Evolutionary conservation across 257 asterid species (phyloP).

Genomic region (Echites panduratus): DNA sequence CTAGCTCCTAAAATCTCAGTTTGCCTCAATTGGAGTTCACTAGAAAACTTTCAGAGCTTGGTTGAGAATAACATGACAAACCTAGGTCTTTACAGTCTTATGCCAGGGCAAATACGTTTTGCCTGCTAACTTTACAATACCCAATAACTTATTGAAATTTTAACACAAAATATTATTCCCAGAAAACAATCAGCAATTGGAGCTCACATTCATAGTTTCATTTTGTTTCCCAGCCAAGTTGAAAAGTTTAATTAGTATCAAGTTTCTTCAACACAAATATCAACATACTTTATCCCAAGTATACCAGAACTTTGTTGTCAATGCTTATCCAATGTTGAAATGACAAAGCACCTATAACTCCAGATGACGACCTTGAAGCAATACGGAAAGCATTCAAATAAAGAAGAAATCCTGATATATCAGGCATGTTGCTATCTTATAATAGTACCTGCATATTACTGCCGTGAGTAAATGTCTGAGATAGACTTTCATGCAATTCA

Average conservation of each 20-base stretch:
- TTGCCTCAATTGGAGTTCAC: background rate
- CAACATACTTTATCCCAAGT: background rate
- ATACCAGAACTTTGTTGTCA: background rate
- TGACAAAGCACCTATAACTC: background rate
- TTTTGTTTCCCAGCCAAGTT: background rate
- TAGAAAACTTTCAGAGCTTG: background rate
- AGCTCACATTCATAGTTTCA: background rate
- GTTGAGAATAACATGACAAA: background rate
- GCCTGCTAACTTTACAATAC: background rate
- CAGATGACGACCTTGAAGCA: background rate
- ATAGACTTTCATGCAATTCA: slow-evolving; percentile 39
- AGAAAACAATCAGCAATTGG: background rate
- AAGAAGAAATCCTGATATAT: background rate
- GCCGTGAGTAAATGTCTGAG: slow-evolving; percentile 34
- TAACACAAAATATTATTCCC: background rate
- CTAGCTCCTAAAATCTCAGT: background rate
- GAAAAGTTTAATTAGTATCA: background rate
- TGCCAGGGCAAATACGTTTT: background rate
- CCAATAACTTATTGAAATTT: background rate
- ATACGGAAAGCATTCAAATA: background rate
- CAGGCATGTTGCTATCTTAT: background rate
- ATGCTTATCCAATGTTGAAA: background rate
- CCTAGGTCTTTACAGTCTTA: background rate
- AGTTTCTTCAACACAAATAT: background rate
- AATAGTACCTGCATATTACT: slow-evolving; percentile 32